Evolutionary conservation across 805 yeast genomes (phyloP).

Genomic region (Torulaspora indica): DNA sequence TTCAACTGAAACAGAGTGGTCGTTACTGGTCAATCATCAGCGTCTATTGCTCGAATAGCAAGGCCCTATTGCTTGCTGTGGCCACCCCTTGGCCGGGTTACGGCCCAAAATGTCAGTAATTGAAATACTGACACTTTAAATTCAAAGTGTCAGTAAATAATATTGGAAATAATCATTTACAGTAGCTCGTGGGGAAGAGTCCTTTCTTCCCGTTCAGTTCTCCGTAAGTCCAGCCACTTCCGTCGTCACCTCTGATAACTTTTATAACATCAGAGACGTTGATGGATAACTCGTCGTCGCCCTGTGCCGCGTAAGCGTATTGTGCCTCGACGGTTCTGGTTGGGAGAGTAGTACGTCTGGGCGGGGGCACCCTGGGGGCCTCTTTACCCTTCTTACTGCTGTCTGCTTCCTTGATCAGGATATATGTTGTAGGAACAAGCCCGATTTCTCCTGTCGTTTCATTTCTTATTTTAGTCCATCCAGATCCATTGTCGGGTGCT

Average conservation of each 20-base stretch:
- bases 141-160: not conserved
- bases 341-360: constrained; percentile 44
- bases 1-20: not conserved
- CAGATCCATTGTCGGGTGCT: constrained; percentile 79
- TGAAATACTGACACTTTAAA: too few relatives aligned
- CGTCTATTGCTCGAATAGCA: constrained; percentile 1
- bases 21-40: not conserved
- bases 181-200: constrained; percentile 73
- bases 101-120: constrained; percentile 2
- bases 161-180: constrained; percentile 35
- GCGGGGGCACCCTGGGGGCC: constrained; percentile 74
- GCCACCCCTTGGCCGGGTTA: constrained; percentile 11
- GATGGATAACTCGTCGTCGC: constrained; percentile 73
- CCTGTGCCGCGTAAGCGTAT: constrained; percentile 73
- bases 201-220: constrained; percentile 64
- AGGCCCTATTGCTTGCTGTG: not conserved
- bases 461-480: constrained; percentile 77
- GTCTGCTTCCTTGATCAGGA: constrained; percentile 42
- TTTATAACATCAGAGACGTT: constrained; percentile 67
- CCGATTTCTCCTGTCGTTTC: constrained; percentile 52
- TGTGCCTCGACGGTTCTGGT: constrained; percentile 56
- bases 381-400: constrained; percentile 38
- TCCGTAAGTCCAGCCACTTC: constrained; percentile 94
- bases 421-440: constrained; percentile 78
- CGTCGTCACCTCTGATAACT: constrained; percentile 66